Evolutionary conservation across 108 stramenopile genomes (phyloP), one percentile per base, ranked within the genome.

Genomic region (Nannochloropsis oceanica): DNA sequence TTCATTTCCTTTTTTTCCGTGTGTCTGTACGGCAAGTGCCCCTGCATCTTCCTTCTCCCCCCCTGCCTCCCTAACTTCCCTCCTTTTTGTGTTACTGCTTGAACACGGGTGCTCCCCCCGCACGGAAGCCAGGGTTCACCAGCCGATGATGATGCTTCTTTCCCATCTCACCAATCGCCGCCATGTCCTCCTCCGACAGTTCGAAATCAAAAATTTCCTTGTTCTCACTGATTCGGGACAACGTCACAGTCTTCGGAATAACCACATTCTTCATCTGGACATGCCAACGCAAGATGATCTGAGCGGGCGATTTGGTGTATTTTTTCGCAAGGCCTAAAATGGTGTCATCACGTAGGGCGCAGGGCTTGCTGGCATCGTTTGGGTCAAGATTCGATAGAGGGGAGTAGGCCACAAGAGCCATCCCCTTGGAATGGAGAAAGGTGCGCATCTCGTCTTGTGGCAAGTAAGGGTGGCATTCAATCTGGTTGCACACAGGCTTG

Each of bases 261-360:
- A 90, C 89, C 24, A 88, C 87, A 13, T 85, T 86, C 12, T 86
- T 88, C n/a, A 82, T 86, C 87, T 90, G 89, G 0, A 89, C 85
- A 43, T 90, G 86, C 89, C 89, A 90, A 27, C 89, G 86, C 84
- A 90, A 85, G 22, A 90, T 87, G 25, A 90, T 85, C 88, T 90
- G 89, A 14, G 89, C 89, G 81, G 89, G 86, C 13, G 83, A 86
- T 84, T 90, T 90, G 86, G 43, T 27, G 34, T 87, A n/a, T 26
- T 46, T 87, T 1, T 13, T 20, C 8, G 88, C 88, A 20, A 90
- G 82, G n/a, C 43, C 43, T 26, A 12, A 12, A 10, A 90, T 88
- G 13, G 84, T 86, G 44, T 82, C 83, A 44, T 90, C 89, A 18
- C 86, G 85, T 2, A 90, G 86, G 2, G 84, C 88, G 25, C 87